A percentile compares a stretch with the other conserved stretches of the same genome.
phyloP scores from a whole-genome alignment of 208 protist species.

The Plasmodiophora brassicae region DNA sequence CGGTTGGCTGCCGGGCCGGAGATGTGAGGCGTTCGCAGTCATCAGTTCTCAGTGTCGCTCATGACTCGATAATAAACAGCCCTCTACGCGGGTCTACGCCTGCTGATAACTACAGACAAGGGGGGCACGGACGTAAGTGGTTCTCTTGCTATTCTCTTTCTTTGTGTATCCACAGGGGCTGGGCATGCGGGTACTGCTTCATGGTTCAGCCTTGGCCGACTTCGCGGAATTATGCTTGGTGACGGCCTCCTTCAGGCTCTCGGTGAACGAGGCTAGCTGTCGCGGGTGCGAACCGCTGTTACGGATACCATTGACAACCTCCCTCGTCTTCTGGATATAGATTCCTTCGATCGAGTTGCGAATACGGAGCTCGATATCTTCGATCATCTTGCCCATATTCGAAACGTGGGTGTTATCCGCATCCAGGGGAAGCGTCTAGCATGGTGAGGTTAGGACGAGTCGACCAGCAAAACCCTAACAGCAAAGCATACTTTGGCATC shows the following conservation, averaged over 20 bases:
- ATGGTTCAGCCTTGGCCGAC: no score
- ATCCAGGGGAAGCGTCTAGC: background rate
- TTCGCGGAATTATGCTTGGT: background rate
- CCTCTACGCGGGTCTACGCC: no score
- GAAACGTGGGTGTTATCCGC: slow-evolving; percentile 34
- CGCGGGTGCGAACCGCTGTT: background rate
- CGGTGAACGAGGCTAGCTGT: background rate
- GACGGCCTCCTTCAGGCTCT: slow-evolving; percentile 8
- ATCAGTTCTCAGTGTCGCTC: no score
- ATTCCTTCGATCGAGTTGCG: slow-evolving; percentile 39
- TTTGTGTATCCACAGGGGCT: no score
- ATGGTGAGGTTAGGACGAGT: background rate
- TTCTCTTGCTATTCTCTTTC: no score
- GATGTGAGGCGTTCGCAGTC: no score
- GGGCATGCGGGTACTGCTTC: no score
- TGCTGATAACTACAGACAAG: no score
- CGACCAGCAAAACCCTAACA: background rate
- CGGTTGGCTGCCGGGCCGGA: no score
- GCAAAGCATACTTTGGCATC: background rate
- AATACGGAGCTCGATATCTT: slow-evolving; percentile 43
- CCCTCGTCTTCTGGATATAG: slow-evolving; percentile 47
- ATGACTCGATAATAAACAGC: no score
- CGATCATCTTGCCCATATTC: slow-evolving; percentile 46
- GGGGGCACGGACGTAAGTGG: no score
- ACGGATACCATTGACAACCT: slow-evolving; percentile 44